Evolutionary conservation across 169 alveolate genomes (phyloP).

Genomic region (Perkinsus marinus): DNA sequence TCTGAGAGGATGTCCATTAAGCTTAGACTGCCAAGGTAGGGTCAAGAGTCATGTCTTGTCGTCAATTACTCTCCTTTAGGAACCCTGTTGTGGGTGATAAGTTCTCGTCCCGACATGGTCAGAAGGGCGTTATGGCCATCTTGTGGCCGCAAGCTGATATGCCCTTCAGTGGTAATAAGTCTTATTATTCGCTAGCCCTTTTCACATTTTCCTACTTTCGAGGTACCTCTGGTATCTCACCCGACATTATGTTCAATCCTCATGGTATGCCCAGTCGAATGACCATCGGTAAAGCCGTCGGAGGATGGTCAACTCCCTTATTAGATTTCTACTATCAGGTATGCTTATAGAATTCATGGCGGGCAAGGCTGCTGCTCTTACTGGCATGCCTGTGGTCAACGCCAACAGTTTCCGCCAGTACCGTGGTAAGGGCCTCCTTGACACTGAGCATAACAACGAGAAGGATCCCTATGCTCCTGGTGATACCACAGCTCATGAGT

Average conservation of each 20-base stretch:
- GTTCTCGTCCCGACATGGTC: slow-evolving; percentile 99
- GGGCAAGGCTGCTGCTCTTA: slow-evolving; percentile 92
- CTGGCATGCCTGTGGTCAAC: slow-evolving; percentile 77
- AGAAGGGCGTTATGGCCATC: slow-evolving; percentile 95
- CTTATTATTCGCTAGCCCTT: background rate
- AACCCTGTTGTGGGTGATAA: slow-evolving; percentile 98
- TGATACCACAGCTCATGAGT: slow-evolving; percentile 24
- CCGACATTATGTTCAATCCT: slow-evolving; percentile 99
- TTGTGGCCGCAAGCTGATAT: slow-evolving; percentile 94
- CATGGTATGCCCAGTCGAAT: slow-evolving; percentile 99
- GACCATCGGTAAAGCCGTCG: slow-evolving; percentile 83
- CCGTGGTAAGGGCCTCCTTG: slow-evolving; percentile 15
- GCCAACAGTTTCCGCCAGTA: slow-evolving; percentile 72
- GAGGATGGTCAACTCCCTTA: background rate
- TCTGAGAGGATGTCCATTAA: slow-evolving; percentile 23
- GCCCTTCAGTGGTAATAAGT: slow-evolving; percentile 73
- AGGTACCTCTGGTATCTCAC: slow-evolving; percentile 92
- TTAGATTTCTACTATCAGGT: background rate
- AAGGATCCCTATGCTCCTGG: background rate
- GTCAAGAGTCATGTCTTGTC: background rate
- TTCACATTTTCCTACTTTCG: background rate
- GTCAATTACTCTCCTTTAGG: background rate
- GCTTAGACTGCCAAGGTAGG: slow-evolving; percentile 7
- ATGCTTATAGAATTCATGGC: slow-evolving; percentile 96
- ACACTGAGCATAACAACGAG: slow-evolving; percentile 2